phyloP scores from a whole-genome alignment of 176 grass and related monocot genomes.

The Juncus effusus region DNA sequence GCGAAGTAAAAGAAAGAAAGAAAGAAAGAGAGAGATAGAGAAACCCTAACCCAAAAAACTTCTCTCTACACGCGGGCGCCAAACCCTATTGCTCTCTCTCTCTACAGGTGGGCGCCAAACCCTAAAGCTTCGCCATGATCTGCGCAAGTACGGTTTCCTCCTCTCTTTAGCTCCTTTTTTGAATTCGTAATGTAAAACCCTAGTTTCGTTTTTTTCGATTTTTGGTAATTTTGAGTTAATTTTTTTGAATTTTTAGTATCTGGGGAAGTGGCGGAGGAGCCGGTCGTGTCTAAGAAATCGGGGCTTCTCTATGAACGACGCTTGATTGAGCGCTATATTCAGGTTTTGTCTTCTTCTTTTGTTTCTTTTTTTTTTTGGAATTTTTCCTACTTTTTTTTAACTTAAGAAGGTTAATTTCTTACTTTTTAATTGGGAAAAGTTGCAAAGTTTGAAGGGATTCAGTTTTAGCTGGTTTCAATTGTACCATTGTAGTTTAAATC shows the following conservation, averaged over 20 bases:
- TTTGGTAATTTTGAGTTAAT: constrained; percentile 11
- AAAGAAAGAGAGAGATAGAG: not conserved
- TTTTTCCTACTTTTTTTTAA: not conserved
- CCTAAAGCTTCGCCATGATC: constrained; percentile 51
- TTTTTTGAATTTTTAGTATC: constrained; percentile 49
- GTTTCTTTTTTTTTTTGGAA: not conserved
- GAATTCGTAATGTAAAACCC: constrained; percentile 21
- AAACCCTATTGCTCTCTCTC: not conserved
- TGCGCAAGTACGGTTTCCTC: constrained; percentile 62
- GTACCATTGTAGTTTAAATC: not conserved
- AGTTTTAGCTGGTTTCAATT: no score
- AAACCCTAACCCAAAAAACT: constrained; percentile 24
- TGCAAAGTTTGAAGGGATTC: not conserved
- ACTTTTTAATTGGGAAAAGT: not conserved
- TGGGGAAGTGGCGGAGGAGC: constrained; percentile 94
- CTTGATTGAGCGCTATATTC: constrained; percentile 78
- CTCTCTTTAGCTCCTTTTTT: not conserved
- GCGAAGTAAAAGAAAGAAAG: not conserved
- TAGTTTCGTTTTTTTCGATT: constrained; percentile 26
- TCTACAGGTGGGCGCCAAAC: constrained; percentile 9
- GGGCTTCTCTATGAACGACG: constrained; percentile 87
- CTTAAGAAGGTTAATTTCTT: not conserved
- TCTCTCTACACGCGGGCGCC: constrained; percentile 5
- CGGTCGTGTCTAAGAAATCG: constrained; percentile 93
- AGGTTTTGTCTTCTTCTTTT: constrained; percentile 37